Percentiles rank a stretch among this genome's conserved stretches.
These are phyloP conservation scores for Stachybotrys chartarum DNA, from an alignment of 2,329 filamentous ascomycete species.

Conservation along the genomic window DNA sequence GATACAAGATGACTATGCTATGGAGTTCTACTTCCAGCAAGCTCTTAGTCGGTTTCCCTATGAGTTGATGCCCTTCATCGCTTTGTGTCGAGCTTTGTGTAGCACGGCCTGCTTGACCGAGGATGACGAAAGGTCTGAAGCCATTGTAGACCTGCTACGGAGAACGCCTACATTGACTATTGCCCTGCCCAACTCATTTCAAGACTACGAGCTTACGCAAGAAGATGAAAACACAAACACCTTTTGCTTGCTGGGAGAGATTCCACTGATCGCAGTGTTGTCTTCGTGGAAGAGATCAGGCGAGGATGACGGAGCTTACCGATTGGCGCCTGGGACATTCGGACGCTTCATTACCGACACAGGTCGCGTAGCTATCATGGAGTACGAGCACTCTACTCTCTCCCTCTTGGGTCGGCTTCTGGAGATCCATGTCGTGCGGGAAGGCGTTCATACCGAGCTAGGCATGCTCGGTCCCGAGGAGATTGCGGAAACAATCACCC, in stretches of 20 bases:
- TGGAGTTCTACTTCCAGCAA: constrained; percentile 56
- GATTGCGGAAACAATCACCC: constrained; percentile 63
- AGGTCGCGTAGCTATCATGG: constrained; percentile 67
- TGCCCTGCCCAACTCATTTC: constrained; percentile 63
- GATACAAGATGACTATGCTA: constrained; percentile 34
- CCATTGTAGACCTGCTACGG: constrained; percentile 58
- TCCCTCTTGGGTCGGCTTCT: constrained; percentile 72
- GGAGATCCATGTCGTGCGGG: constrained; percentile 57
- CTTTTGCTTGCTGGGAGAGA: constrained; percentile 58
- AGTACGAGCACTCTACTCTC: constrained; percentile 73
- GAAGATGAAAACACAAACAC: constrained; percentile 83
- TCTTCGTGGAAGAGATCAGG: constrained; percentile 36
- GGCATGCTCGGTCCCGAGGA: constrained; percentile 51
- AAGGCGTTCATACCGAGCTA: constrained; percentile 44
- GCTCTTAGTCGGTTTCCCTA: constrained; percentile 76
- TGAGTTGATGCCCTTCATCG: constrained; percentile 73
- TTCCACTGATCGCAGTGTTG: constrained; percentile 53
- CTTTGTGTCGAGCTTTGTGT: constrained; percentile 58
- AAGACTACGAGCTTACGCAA: constrained; percentile 67
- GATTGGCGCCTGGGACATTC: constrained; percentile 57
- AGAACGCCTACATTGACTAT: constrained; percentile 71
- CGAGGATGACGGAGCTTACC: constrained; percentile 44
- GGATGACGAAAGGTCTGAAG: constrained; percentile 33
- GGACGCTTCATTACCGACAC: constrained; percentile 72
- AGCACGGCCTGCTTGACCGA: constrained; percentile 22